A percentile compares a stretch with the other conserved stretches of the same genome.
Conservation (phyloP, 169 alveolate genomes). For the Cryptosporidium sp. region DNA sequence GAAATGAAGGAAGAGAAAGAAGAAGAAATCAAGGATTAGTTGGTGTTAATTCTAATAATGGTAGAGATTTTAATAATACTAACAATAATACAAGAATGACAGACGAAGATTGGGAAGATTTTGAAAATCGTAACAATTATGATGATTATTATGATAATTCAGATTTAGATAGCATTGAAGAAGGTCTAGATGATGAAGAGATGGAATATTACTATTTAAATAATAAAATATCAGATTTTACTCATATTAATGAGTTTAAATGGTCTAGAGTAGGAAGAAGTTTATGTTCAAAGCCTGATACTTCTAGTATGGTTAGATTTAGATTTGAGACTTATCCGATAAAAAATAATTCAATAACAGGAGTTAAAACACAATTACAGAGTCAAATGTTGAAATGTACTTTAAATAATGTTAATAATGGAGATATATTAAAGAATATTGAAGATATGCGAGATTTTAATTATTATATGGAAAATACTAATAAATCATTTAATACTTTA, state of each 20-base stretch:
- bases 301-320: constrained; percentile 41
- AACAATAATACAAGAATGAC: no score
- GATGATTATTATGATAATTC: neutral
- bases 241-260: constrained; percentile 40
- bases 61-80: neutral
- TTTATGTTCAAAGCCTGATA: constrained; percentile 62
- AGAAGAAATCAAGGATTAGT: neutral
- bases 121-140: no score
- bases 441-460: constrained; percentile 15
- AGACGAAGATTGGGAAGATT: no score
- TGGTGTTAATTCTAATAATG: no score
- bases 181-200: constrained; percentile 56
- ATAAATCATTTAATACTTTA: constrained; percentile 39
- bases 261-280: constrained; percentile 68
- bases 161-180: constrained; percentile 28
- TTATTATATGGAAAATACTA: neutral
- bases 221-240: neutral
- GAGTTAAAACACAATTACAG: neutral
- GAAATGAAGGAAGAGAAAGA: neutral
- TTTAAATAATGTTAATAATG: constrained; percentile 11
- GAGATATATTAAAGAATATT: neutral
- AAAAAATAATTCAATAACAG: constrained; percentile 54
- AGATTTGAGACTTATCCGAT: constrained; percentile 35
- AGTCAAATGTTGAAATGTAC: neutral
- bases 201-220: constrained; percentile 34